A percentile compares a stretch with the other conserved stretches of the same genome.
Evolutionary conservation across 2,329 filamentous ascomycete species (phyloP).

Genomic region (Geosmithia flava): DNA sequence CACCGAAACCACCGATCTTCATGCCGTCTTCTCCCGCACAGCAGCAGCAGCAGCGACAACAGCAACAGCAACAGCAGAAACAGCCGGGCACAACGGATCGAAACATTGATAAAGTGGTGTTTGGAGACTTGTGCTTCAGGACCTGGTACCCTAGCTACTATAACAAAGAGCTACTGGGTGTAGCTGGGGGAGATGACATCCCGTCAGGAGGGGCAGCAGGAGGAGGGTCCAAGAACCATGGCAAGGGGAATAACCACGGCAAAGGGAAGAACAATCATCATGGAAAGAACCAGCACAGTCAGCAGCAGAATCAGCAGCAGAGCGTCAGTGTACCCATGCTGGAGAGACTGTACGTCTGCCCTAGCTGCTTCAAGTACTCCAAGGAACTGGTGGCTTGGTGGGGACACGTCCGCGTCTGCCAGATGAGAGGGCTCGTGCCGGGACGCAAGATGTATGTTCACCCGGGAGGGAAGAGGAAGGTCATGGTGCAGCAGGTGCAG

Average conservation of each 20-base stretch:
- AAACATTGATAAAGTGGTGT: constrained; percentile 76
- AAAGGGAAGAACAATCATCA: constrained; percentile 3
- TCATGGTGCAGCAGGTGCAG: constrained; percentile 14
- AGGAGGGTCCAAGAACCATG: neutral
- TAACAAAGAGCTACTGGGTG: constrained; percentile 54
- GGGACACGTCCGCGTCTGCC: constrained; percentile 46
- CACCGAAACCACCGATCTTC: constrained; percentile 19
- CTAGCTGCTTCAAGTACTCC: constrained; percentile 89
- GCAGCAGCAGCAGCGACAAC: constrained; percentile 18
- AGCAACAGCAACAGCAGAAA: constrained; percentile 24
- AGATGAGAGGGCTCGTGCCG: constrained; percentile 36
- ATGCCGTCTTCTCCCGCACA: constrained; percentile 6
- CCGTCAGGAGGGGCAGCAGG: too few relatives aligned
- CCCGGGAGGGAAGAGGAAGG: constrained; percentile 29
- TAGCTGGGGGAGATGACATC: constrained; percentile 15
- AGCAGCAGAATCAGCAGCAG: constrained; percentile 14
- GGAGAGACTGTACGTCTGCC: constrained; percentile 72
- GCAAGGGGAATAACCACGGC: constrained; percentile 17
- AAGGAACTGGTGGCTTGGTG: constrained; percentile 47
- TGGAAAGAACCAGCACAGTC: constrained; percentile 5
- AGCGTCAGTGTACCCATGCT: constrained; percentile 25
- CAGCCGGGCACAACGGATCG: constrained; percentile 53
- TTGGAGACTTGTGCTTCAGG: constrained; percentile 73
- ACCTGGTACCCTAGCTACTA: constrained; percentile 94
- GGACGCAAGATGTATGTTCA: constrained; percentile 65